Evolutionary conservation across 371 early-diverging fungal genomes (phyloP).

Genomic region (Rhizopus microsporus): DNA sequence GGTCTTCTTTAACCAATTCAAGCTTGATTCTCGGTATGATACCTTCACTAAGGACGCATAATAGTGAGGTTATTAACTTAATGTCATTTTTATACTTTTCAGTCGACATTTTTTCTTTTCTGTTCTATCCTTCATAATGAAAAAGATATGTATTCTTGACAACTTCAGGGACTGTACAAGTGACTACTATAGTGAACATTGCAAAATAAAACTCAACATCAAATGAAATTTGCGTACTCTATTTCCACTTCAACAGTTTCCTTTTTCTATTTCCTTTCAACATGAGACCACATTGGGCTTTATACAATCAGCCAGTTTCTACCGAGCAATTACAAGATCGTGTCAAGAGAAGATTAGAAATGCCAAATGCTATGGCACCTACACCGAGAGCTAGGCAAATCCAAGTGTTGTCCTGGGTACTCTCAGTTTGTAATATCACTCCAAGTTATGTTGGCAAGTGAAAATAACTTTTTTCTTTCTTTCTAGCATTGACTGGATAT

Average conservation of each 20-base stretch:
- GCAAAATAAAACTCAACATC: too few relatives aligned
- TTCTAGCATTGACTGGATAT: constrained; percentile 40
- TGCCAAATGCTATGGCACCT: constrained; percentile 40
- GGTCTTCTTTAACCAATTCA: too few relatives aligned
- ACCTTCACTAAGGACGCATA: too few relatives aligned
- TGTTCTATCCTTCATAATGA: too few relatives aligned
- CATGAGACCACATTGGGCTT: constrained; percentile 20
- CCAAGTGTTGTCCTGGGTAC: constrained; percentile 41
- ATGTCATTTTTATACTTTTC: too few relatives aligned
- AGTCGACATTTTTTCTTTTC: too few relatives aligned
- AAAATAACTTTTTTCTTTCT: constrained; percentile 1
- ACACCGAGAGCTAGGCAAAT: constrained; percentile 36
- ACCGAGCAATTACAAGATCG: constrained; percentile 26
- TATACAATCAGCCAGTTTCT: constrained; percentile 11
- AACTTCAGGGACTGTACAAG: too few relatives aligned
- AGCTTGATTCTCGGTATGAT: too few relatives aligned
- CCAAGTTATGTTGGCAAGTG: background rate
- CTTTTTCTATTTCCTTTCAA: constrained; percentile 5
- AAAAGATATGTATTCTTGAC: too few relatives aligned
- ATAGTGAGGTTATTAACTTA: too few relatives aligned
- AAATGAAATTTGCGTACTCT: too few relatives aligned
- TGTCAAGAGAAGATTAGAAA: constrained; percentile 35
- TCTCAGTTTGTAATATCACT: constrained; percentile 32
- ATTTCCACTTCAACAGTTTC: constrained; percentile 3
- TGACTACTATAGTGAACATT: too few relatives aligned